Percentiles rank a stretch among this genome's conserved stretches.
These are phyloP conservation scores for Sisymbrium irio DNA, from an alignment of 345 rosid genomes.

Conservation along the genomic window DNA sequence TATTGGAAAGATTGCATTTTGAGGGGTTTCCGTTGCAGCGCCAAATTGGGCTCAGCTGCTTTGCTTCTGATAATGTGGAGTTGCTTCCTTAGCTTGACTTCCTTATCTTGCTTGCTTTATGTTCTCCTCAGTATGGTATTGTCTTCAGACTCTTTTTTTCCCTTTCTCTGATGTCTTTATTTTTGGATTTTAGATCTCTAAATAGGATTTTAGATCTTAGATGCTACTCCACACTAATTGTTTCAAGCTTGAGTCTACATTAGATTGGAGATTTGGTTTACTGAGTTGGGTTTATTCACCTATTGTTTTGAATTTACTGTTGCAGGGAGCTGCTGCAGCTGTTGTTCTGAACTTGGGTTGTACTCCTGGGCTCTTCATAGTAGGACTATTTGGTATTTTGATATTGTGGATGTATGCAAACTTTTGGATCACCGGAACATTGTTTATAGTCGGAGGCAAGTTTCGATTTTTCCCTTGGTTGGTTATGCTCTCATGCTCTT, in stretches of 20 bases:
- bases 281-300: neutral
- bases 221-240: neutral
- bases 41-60: conserved; percentile 79
- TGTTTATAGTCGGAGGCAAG: conserved; percentile 96
- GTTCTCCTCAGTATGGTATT: conserved; percentile 80
- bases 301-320: conserved; percentile 5
- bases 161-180: neutral
- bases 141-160: neutral
- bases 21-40: conserved; percentile 66
- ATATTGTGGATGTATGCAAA: conserved; percentile 97
- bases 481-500: neutral
- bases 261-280: neutral
- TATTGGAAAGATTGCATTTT: conserved; percentile 70
- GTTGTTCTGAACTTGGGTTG: conserved; percentile 78
- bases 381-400: conserved; percentile 79
- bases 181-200: conserved; percentile 3
- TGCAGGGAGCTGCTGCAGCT: conserved; percentile 92
- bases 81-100: conserved; percentile 94
- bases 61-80: conserved; percentile 96
- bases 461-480: neutral
- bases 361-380: conserved; percentile 95
- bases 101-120: conserved; percentile 79
- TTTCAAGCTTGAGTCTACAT: neutral
- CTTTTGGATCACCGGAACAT: conserved; percentile 94
- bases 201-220: neutral